Percentiles rank a stretch among this genome's conserved stretches.
phyloP scores from a whole-genome alignment of 306 rosid species.

The Nissolia schottii region DNA sequence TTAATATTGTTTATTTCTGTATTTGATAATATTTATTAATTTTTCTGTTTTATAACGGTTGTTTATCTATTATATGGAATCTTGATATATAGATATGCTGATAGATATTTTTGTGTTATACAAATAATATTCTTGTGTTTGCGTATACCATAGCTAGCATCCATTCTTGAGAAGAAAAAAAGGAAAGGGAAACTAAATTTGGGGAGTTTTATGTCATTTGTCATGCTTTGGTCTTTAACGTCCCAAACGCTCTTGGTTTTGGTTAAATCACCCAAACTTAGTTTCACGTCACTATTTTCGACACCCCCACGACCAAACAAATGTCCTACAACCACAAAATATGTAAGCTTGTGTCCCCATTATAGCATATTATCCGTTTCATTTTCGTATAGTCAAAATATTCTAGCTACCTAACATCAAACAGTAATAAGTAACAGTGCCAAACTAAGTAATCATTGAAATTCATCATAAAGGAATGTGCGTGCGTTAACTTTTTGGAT shows the following conservation, averaged over 20 bases:
- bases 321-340: neutral
- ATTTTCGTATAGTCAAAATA: neutral
- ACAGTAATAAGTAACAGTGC: neutral
- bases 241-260: slow-evolving; percentile 15
- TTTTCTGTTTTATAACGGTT: no score
- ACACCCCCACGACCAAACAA: neutral
- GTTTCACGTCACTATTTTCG: slow-evolving; percentile 16
- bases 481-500: no score
- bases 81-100: no score
- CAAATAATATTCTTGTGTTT: slow-evolving; percentile 24
- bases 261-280: slow-evolving; percentile 2
- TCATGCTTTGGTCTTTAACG: slow-evolving; percentile 13
- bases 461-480: no score
- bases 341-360: neutral
- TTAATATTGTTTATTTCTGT: no score
- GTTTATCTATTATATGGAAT: no score
- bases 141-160: slow-evolving; percentile 9
- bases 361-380: neutral
- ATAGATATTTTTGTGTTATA: neutral
- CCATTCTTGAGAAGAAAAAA: neutral
- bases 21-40: no score
- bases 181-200: slow-evolving; percentile 16
- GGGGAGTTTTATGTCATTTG: slow-evolving; percentile 19
- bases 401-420: neutral
- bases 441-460: neutral